These are phyloP conservation scores for Ceratocystis variospora DNA, from an alignment of 2,329 filamentous ascomycete genomes.

Conservation along the genomic window DNA sequence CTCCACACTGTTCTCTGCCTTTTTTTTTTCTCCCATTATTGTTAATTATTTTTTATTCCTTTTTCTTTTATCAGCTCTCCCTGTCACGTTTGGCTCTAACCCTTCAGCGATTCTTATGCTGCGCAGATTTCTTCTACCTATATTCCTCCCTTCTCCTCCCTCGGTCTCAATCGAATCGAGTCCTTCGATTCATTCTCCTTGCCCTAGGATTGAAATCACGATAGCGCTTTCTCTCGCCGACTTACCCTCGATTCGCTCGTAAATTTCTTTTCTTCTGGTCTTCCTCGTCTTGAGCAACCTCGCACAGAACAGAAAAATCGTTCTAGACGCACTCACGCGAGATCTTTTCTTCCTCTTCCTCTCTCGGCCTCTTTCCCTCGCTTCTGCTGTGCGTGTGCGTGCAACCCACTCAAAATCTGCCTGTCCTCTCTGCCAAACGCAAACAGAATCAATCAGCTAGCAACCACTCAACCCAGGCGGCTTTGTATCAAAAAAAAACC, in stretches of 20 bases:
- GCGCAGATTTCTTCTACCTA: background rate
- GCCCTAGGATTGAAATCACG: background rate
- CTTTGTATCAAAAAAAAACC: background rate
- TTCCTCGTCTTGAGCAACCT: background rate
- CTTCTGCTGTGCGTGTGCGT: constrained; percentile 1
- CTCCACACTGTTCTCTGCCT: background rate
- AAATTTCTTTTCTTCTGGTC: background rate
- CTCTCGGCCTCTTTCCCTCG: background rate
- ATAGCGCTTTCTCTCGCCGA: background rate
- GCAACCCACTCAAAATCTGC: background rate
- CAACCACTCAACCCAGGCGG: background rate
- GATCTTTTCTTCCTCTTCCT: background rate
- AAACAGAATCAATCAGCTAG: background rate
- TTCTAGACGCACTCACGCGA: background rate
- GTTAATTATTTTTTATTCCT: background rate
- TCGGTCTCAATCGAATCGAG: background rate
- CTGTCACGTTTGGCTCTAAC: background rate
- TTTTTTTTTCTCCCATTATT: background rate
- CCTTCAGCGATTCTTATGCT: background rate
- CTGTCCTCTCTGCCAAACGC: background rate
- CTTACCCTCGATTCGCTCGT: background rate
- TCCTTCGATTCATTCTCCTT: too few relatives aligned
- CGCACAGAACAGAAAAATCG: background rate
- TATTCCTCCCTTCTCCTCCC: background rate
- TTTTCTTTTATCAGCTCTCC: background rate